A percentile compares a stretch with the other conserved stretches of the same genome.
Conservation (phyloP, 257 asterid genomes). For the Nicotiana paniculata region DNA sequence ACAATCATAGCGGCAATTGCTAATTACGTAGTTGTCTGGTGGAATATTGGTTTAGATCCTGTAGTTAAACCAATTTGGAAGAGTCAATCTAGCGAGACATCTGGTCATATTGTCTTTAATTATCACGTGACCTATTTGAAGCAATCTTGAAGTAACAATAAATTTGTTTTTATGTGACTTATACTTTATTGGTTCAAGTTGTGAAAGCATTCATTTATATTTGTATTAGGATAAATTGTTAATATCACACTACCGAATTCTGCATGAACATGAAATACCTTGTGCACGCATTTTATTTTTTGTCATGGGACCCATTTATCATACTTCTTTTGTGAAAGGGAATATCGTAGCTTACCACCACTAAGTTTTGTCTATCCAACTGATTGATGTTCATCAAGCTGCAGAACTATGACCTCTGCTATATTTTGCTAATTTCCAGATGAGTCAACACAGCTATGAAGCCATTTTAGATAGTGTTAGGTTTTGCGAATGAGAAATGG, state of each 20-base stretch:
- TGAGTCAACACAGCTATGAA: background rate
- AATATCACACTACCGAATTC: too few species aligned
- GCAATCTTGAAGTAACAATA: too few species aligned
- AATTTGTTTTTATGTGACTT: too few species aligned
- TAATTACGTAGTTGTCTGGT: background rate
- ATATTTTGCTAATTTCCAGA: background rate
- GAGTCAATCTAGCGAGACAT: background rate
- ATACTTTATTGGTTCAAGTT: too few species aligned
- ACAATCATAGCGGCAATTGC: background rate
- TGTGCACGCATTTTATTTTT: background rate
- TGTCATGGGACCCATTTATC: slow-evolving; percentile 20
- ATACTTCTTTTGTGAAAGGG: slow-evolving; percentile 20
- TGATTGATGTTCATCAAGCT: slow-evolving; percentile 17
- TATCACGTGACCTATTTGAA: slow-evolving; percentile 8
- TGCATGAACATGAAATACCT: too few species aligned
- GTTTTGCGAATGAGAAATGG: background rate
- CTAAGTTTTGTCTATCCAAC: slow-evolving; percentile 35
- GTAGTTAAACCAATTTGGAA: background rate
- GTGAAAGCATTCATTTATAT: too few species aligned
- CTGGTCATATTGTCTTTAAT: slow-evolving; percentile 12
- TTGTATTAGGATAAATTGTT: too few species aligned
- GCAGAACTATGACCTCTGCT: slow-evolving; percentile 10
- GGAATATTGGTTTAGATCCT: background rate
- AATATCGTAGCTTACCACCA: slow-evolving; percentile 37
- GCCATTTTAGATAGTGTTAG: background rate